Conservation (phyloP, 108 stramenopile species). For the Thalassiosira profunda region DNA sequence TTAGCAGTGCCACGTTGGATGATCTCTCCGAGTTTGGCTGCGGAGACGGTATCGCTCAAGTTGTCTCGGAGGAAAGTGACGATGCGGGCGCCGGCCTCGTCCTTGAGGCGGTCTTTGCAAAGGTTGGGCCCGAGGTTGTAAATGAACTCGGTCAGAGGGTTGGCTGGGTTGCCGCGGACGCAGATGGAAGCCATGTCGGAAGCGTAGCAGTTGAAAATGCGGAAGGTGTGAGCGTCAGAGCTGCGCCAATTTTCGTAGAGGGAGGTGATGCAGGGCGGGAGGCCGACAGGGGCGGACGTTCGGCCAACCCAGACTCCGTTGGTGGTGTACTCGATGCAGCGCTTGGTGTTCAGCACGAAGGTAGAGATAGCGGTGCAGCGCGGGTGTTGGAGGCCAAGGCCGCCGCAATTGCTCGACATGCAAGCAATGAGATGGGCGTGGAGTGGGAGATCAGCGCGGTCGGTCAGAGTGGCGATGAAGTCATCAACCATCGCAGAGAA, state of each 20-base stretch:
- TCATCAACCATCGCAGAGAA: too few relatives aligned
- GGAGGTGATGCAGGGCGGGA: too few relatives aligned
- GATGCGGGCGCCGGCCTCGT: too few relatives aligned
- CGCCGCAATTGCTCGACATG: background rate
- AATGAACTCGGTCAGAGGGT: background rate
- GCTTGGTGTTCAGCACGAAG: background rate
- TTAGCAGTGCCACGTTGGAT: too few relatives aligned
- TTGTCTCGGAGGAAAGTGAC: too few relatives aligned
- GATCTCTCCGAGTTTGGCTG: too few relatives aligned
- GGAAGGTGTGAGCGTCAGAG: background rate
- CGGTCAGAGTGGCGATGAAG: too few relatives aligned
- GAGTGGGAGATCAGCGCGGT: background rate
- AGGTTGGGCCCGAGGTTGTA: too few relatives aligned
- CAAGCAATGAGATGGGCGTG: background rate
- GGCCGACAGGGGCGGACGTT: too few relatives aligned
- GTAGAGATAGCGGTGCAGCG: background rate
- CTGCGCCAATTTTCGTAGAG: too few relatives aligned
- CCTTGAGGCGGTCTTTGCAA: too few relatives aligned
- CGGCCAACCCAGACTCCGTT: background rate
- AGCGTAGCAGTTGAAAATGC: background rate
- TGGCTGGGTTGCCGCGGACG: background rate
- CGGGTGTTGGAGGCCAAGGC: slow-evolving; percentile 3
- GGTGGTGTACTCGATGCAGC: background rate
- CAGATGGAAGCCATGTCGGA: background rate
- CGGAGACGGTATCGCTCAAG: too few relatives aligned